These are phyloP conservation scores for Trametes gibbosa DNA, from an alignment of 768 basidiomycete species.

Conservation along the genomic window DNA sequence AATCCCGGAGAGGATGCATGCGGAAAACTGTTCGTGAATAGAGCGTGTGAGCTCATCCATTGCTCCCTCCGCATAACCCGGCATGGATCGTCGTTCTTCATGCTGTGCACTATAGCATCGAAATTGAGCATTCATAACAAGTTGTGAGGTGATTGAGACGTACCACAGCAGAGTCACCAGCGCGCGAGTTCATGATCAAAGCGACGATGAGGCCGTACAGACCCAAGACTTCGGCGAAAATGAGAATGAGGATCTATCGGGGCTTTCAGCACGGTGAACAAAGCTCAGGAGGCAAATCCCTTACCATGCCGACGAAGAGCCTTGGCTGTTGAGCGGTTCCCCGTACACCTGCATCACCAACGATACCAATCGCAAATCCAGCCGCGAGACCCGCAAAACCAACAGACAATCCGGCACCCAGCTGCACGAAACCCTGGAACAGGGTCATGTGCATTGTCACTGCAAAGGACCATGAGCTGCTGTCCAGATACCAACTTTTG, in stretches of 20 bases:
- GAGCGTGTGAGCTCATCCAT: slow-evolving; percentile 1
- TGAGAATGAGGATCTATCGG: slow-evolving; percentile 88
- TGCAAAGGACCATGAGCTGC: slow-evolving; percentile 28
- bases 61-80: not conserved
- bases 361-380: slow-evolving; percentile 97
- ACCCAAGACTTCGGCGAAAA: slow-evolving; percentile 93
- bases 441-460: slow-evolving; percentile 81
- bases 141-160: not conserved
- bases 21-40: slow-evolving; percentile 6
- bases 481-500: not conserved
- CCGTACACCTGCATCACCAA: slow-evolving; percentile 97
- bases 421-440: slow-evolving; percentile 90
- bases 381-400: slow-evolving; percentile 95
- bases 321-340: slow-evolving; percentile 96
- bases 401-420: slow-evolving; percentile 90
- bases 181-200: slow-evolving; percentile 15
- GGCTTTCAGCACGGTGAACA: not conserved
- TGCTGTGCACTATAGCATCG: slow-evolving; percentile 18
- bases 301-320: slow-evolving; percentile 92
- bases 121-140: not conserved
- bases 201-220: slow-evolving; percentile 87
- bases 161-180: slow-evolving; percentile 20
- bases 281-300: not conserved
- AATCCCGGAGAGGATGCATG: slow-evolving; percentile 6
- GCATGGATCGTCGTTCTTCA: slow-evolving; percentile 1